A percentile compares a stretch with the other conserved stretches of the same genome.
Evolutionary conservation across 371 early-diverging fungal genomes (phyloP).

Genomic region (Rhizopus delemar): DNA sequence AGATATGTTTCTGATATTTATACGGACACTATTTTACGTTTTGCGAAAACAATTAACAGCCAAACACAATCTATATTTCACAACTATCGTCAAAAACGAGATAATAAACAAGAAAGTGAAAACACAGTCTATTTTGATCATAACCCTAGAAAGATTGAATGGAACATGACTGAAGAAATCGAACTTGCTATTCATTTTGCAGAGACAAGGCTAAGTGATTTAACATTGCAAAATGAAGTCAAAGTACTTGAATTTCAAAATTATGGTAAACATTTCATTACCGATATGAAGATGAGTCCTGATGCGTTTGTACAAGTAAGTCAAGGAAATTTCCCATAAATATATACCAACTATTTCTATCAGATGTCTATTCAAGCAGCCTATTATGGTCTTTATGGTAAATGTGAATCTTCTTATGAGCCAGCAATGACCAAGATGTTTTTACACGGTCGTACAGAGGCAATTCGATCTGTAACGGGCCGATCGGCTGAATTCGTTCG

Average conservation of each 20-base stretch:
- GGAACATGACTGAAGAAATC: constrained; percentile 47
- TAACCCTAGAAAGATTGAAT: constrained; percentile 56
- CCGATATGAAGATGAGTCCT: constrained; percentile 68
- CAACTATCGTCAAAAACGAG: constrained; percentile 23
- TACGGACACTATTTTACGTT: constrained; percentile 58
- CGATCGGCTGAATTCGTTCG: constrained; percentile 73
- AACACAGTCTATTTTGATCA: constrained; percentile 21
- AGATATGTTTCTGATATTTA: constrained; percentile 60
- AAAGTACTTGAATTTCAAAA: constrained; percentile 61
- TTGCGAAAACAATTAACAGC: constrained; percentile 57
- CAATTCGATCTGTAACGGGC: constrained; percentile 76
- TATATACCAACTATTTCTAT: neutral
- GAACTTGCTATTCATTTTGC: constrained; percentile 54
- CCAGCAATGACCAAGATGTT: constrained; percentile 83
- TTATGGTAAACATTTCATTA: constrained; percentile 74
- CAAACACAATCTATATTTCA: constrained; percentile 56
- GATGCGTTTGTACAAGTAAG: constrained; percentile 73
- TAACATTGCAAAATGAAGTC: constrained; percentile 64
- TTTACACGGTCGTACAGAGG: constrained; percentile 88
- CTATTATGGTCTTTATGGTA: constrained; percentile 84
- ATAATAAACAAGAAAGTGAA: neutral
- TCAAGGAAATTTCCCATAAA: constrained; percentile 1
- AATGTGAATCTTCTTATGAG: constrained; percentile 81
- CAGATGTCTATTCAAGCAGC: constrained; percentile 92
- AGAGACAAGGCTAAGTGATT: constrained; percentile 52